Evolutionary conservation across 2,329 filamentous ascomycete species (phyloP), one percentile per base, ranked within the genome.

Genomic region (Chaetomiaceae sp.): DNA sequence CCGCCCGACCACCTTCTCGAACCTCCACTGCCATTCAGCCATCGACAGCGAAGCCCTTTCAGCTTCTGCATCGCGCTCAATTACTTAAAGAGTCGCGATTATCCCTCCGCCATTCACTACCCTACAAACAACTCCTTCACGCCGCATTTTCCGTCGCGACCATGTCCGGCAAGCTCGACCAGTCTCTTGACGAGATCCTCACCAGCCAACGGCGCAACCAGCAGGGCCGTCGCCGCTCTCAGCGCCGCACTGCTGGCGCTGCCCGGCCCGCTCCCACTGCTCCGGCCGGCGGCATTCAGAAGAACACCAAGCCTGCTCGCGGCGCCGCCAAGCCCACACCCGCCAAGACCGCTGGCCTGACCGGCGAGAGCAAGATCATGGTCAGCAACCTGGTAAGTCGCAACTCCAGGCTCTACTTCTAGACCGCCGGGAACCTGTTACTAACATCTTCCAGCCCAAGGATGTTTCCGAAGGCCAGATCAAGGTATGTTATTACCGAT

Each of bases 401-500:
- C 29, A 2, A 23, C 25, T 6, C 14, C 14, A 3, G 64, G 23
- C 20, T 11, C 3, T 9, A 9, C 20, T 11, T 20, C 11, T 44
- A 15, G 44, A 42, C 3, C 29, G 11, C 36, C 5, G 29, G 20
- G 11, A 22, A 11, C n/a, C 31, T 19, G 42, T 15, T 42, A 45
- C 80, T 87, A 76, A 88, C 72, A 47, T 23, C 8, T 52, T 15
- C 31, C 64, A 97, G 90, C 94, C 94, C 72, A 85, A 87, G 79
- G 94, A 99, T 84, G 91, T 99, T 74, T 89, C 85, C 76, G 92
- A 97, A 82, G 79, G 78, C 78, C 89, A 95, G 85, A 95, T 99
- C 79, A 97, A 99, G 94, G 94, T 99, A 99, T 95, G 94, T 99
- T 91, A 87, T 97, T 91, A 88, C 91, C 85, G 80, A 83, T 87